Conservation (phyloP, 306 rosid species). For the Malus fusca region DNA sequence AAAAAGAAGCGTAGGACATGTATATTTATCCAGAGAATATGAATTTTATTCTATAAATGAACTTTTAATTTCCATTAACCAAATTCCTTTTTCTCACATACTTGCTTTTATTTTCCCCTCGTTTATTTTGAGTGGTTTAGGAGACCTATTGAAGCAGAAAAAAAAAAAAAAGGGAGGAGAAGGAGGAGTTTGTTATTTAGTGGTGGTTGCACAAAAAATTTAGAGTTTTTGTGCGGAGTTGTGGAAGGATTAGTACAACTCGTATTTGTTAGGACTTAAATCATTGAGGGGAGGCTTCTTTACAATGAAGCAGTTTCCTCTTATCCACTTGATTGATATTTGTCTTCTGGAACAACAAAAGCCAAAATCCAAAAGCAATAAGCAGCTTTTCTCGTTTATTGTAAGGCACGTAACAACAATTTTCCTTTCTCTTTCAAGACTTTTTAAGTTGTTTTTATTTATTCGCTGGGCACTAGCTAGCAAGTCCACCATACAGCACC, state of each 20-base stretch:
- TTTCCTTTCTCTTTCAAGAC: neutral
- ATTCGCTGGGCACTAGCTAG: neutral
- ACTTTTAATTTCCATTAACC: no score
- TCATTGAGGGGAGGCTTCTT: constrained; percentile 1
- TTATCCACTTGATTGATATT: constrained; percentile 8
- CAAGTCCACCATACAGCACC: neutral
- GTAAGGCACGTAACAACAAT: neutral
- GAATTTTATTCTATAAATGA: no score
- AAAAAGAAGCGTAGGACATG: no score
- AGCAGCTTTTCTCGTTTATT: neutral
- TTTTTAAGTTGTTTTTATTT: neutral
- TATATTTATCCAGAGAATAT: no score
- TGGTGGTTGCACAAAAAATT: constrained; percentile 26
- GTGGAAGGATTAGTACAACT: neutral
- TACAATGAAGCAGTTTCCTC: constrained; percentile 18
- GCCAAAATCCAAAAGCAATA: neutral
- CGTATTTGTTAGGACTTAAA: neutral
- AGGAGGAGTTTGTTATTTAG: neutral
- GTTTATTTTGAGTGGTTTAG: neutral
- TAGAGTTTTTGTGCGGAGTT: neutral
- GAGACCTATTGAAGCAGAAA: constrained; percentile 17
- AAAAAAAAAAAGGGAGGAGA: neutral
- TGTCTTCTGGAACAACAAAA: neutral
- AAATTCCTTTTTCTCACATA: neutral
- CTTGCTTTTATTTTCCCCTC: neutral